Base-by-base conservation (phyloP, 2,329 filamentous ascomycete genomes). In the Pyrenophora seminiperda region DNA sequence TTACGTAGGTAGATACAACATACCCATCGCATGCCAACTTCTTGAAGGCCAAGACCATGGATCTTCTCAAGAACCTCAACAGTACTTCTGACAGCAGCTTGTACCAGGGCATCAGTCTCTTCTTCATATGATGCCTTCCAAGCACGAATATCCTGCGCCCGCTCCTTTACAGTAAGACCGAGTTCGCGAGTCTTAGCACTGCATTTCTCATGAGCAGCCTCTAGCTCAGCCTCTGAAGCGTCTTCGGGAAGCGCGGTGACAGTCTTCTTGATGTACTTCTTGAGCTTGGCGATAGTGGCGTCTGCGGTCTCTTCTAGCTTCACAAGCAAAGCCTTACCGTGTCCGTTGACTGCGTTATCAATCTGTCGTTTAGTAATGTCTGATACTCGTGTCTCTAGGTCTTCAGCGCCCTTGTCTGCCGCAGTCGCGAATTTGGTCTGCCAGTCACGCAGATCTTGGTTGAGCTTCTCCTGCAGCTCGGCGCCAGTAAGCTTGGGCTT, bases 371-470 rank as follows among this genome's bases (percentile, higher is more conserved):
- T 80, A 27, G 93, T 88, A 54, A 97, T 90, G 55, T 94, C 82
- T 5, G 78, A 74, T 34, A 89, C 80, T 15, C 83, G 81, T 22
- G 82, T 78, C 54, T 83, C 79, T 5, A 90, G 76, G 62, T 89
- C 84, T 54, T 86, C 84, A n/a, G 83, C 77, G 5, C 91, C 92
- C 68, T 95, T 91, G 53, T 95, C 89, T 6, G 90, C 90, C 7
- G 91, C 91, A 52, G 86, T 84, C 20, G 89, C 83, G 69, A 96
- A 97, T 66, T 96, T 95, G 54, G 84, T 84, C 73, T 97, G 89
- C 93, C 94, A 99, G 47, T 82, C 81, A 59, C 84, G 82, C 11
- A 99, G 81, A 69, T 99, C 94, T 36, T 87, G 82, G 1, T 85
- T 81, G 33, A 97, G 89, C 56, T 79, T 81, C 45, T 82, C 81